Base-by-base conservation (phyloP, 192 early-diverging fungal genomes). In the Mortierella alpina region DNA sequence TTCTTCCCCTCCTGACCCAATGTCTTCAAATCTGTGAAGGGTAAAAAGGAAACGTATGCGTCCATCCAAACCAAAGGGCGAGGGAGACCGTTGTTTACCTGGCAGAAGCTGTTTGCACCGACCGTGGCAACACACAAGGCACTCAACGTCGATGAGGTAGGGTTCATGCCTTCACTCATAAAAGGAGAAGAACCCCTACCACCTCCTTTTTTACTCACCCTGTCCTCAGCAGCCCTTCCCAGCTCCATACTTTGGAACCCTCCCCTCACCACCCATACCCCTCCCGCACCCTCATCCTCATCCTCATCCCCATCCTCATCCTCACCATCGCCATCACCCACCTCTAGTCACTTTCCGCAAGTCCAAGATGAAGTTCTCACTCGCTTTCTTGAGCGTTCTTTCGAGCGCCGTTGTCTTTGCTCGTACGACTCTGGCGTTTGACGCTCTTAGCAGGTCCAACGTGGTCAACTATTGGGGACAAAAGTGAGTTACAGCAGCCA, bases 391-490 rank as follows among this genome's bases (percentile, higher is more conserved):
- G 18, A 55, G 17, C 17, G 17, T 12, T 52, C 54, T 15, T 48
- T 58, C 20, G 23, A 50, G 14, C 7, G 12, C 42, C 59, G 40
- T 0, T 31, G 31, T 0, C 58, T 45, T 41, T 40, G 31, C 31
- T 31, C 31, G 31, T 3, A 31, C 31, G 31, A 31, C 31, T 3
- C 31, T 7, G 14, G 68, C 68, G 20, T 78, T 71, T 41, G 55
- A 71, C 41, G 57, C 75, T 2, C 54, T 47, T 56, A 61, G 57
- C 57, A 66, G 49, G 56, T 22, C 56, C 49, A 78, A 78, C 9
- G 68, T 78, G 22, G 75, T 78, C 57, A 71, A 70, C 23, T 78
- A 78, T 51, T 78, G 75, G 75, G 75, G 75, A 20, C 75, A 78
- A 78, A 65, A 70, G 75, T 71, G 66, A 44, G 59, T 62, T 0